phyloP scores from a whole-genome alignment of 2,329 filamentous ascomycete genomes.

The Talaromyces albobiverticillius region DNA sequence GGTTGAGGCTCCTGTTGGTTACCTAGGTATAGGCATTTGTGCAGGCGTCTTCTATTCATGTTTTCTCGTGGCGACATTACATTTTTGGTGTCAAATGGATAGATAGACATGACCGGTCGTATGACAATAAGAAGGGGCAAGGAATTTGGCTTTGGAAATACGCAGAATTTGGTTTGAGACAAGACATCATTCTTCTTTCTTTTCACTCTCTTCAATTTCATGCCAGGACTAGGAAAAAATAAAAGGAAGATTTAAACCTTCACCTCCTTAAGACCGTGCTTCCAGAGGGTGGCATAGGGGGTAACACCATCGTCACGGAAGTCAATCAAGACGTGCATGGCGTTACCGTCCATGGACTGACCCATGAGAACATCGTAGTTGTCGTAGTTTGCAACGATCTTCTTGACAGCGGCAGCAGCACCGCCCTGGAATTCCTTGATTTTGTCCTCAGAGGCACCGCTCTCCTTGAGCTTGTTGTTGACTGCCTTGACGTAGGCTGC shows the following conservation, averaged over 20 bases:
- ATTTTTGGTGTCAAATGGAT: conserved; percentile 8
- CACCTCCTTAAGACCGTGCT: conserved; percentile 82
- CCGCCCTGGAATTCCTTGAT: conserved; percentile 77
- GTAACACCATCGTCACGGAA: conserved; percentile 96
- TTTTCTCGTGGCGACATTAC: conserved; percentile 19
- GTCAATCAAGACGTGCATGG: conserved; percentile 93
- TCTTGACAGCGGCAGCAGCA: conserved; percentile 73
- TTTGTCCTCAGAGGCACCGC: conserved; percentile 60
- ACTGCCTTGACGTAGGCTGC: conserved; percentile 88
- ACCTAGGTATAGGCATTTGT: neutral
- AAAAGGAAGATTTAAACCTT: conserved; percentile 69
- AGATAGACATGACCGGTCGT: conserved; percentile 2
- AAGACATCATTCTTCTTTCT: conserved; percentile 1
- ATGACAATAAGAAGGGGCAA: neutral
- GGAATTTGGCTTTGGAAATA: neutral
- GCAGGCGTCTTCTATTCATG: conserved; percentile 21
- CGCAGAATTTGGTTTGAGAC: neutral
- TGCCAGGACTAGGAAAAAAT: neutral
- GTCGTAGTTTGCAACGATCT: conserved; percentile 85
- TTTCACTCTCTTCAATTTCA: neutral
- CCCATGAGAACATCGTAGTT: conserved; percentile 94
- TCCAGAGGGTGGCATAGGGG: conserved; percentile 88
- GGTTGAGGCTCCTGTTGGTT: neutral
- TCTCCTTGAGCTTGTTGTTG: conserved; percentile 66
- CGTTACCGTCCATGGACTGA: conserved; percentile 88